Evolutionary conservation across 2,329 filamentous ascomycete species (phyloP).

Genomic region (Colletotrichum salicis): DNA sequence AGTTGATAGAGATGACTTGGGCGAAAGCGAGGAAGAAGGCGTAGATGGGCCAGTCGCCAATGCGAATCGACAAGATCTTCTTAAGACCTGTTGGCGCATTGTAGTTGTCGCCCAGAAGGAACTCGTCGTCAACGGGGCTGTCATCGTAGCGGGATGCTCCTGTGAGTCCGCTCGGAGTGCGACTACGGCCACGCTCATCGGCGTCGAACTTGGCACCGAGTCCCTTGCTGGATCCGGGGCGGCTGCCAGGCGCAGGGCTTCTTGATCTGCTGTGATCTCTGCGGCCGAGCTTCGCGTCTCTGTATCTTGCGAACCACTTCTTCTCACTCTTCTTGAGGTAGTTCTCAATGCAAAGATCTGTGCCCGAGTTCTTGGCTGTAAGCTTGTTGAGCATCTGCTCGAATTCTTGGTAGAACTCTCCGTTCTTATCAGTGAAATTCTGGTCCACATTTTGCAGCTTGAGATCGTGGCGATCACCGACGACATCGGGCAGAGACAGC

Average conservation of each 20-base stretch:
- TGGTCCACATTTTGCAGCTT: slow-evolving; percentile 74
- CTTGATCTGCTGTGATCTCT: slow-evolving; percentile 48
- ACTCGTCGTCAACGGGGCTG: slow-evolving; percentile 50
- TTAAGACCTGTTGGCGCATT: slow-evolving; percentile 65
- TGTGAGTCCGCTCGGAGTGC: slow-evolving; percentile 44
- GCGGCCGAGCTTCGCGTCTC: slow-evolving; percentile 67
- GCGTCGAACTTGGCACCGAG: slow-evolving; percentile 38
- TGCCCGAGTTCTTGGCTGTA: slow-evolving; percentile 65
- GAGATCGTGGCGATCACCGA: slow-evolving; percentile 70
- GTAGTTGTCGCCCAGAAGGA: slow-evolving; percentile 67
- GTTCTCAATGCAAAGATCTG: slow-evolving; percentile 71
- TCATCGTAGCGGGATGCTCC: slow-evolving; percentile 34
- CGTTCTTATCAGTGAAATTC: slow-evolving; percentile 73
- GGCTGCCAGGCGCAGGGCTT: slow-evolving; percentile 39
- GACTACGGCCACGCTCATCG: slow-evolving; percentile 38
- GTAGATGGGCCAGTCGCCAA: slow-evolving; percentile 74
- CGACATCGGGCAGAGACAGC: slow-evolving; percentile 65
- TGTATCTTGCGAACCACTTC: slow-evolving; percentile 71
- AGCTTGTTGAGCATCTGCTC: slow-evolving; percentile 66
- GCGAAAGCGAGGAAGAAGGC: slow-evolving; percentile 69
- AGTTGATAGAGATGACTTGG: slow-evolving; percentile 73
- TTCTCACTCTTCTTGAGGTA: slow-evolving; percentile 74
- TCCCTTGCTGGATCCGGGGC: slow-evolving; percentile 34
- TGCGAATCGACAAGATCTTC: slow-evolving; percentile 61
- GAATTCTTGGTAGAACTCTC: slow-evolving; percentile 69